Conservation (phyloP, 768 basidiomycete species). For the Pholiota molesta region DNA sequence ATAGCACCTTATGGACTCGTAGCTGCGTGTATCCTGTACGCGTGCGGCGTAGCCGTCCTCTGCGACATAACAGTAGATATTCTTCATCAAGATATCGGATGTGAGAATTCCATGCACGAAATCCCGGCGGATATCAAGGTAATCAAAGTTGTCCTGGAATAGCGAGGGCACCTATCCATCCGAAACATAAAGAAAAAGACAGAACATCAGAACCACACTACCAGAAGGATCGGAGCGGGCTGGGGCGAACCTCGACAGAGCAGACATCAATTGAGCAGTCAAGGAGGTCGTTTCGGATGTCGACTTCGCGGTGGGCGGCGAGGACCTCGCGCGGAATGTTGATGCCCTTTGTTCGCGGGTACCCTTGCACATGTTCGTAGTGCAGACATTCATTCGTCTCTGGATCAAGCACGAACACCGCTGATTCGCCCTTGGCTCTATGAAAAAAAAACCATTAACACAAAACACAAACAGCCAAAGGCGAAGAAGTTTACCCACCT, state of each 20-base stretch:
- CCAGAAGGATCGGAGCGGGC: neutral
- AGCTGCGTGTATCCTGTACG: conserved; percentile 90
- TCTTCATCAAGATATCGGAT: conserved; percentile 93
- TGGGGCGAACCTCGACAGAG: conserved; percentile 75
- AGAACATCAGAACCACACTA: neutral
- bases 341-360: conserved; percentile 63
- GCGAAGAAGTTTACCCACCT: conserved; percentile 47
- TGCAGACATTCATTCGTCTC: conserved; percentile 82
- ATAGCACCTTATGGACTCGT: conserved; percentile 80
- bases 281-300: conserved; percentile 86
- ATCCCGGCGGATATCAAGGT: conserved; percentile 87
- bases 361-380: conserved; percentile 76
- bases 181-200: neutral
- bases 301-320: conserved; percentile 73
- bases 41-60: conserved; percentile 91
- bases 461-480: neutral
- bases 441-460: too few species aligned
- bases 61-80: conserved; percentile 88
- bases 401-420: conserved; percentile 78
- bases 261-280: conserved; percentile 93
- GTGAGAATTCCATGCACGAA: conserved; percentile 95
- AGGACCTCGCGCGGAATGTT: conserved; percentile 82
- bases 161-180: conserved; percentile 80
- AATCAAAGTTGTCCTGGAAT: conserved; percentile 99
- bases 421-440: conserved; percentile 73